phyloP scores from a whole-genome alignment of 78 protist species.

The Speleostelium caveatum region DNA sequence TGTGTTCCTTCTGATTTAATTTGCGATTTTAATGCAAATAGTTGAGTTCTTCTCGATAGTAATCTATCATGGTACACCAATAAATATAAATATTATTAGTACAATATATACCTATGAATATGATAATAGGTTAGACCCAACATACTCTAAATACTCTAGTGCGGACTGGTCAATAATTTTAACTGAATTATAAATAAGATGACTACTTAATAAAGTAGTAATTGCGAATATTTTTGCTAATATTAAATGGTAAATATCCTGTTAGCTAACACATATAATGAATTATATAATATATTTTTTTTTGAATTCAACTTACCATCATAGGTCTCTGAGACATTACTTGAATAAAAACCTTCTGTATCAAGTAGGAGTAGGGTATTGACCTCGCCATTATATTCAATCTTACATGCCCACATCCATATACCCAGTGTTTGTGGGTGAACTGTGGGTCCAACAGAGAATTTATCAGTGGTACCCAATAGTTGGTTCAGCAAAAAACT shows the following conservation, averaged over 20 bases:
- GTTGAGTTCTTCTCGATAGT: slow-evolving; percentile 68
- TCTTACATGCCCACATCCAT: slow-evolving; percentile 48
- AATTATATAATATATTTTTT: background rate
- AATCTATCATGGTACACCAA: background rate
- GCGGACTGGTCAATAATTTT: slow-evolving; percentile 74
- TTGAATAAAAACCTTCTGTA: slow-evolving; percentile 65
- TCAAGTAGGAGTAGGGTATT: slow-evolving; percentile 35
- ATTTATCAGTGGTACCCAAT: slow-evolving; percentile 43
- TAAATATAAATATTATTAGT: background rate
- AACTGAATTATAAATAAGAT: slow-evolving; percentile 65
- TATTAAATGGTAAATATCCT: too few species aligned
- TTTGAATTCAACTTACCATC: background rate
- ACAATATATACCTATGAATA: too few species aligned
- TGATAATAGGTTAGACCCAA: background rate
- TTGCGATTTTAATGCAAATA: slow-evolving; percentile 68
- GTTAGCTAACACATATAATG: too few species aligned
- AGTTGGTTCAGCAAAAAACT: slow-evolving; percentile 49
- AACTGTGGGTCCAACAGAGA: slow-evolving; percentile 52
- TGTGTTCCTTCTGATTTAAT: slow-evolving; percentile 11
- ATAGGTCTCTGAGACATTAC: slow-evolving; percentile 60
- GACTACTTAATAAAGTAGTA: slow-evolving; percentile 43
- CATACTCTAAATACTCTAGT: slow-evolving; percentile 64
- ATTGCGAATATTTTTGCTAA: slow-evolving; percentile 68
- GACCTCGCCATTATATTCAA: background rate
- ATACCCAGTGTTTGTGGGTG: slow-evolving; percentile 62